Base-by-base conservation (phyloP, 192 early-diverging fungal species). In the Coemansia asiatica region DNA sequence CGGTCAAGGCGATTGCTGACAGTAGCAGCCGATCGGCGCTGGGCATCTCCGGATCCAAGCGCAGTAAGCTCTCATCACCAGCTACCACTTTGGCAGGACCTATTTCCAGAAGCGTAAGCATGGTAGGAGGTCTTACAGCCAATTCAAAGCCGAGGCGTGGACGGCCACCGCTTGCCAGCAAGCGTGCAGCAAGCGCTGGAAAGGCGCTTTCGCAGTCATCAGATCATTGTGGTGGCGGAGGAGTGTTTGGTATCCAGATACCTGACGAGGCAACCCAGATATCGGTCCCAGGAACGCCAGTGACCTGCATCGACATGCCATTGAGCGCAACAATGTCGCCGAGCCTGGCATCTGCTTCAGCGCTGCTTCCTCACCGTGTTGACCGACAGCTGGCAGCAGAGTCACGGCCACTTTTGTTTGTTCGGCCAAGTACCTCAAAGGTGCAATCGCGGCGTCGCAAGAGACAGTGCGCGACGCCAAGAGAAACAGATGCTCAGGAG, bases 301-400 rank as follows among this genome's bases (percentile, higher is more conserved):
- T 5, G 15, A 44, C 40, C 3, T 44, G 40, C 40, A 23, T 9
- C n/a, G 59, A 18, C 23, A 25, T 27, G 35, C 21, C 23, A 8
- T 9, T 38, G 15, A 21, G 15, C 4, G 56, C 12, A 28, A 23
- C 59, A 3, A 5, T 40, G 21, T 21, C 59, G 21, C 65, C 46
- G 9, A 25, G 59, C 15, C 16, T 53, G 23, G 31, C 68, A 19
- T 36, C 54, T 25, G 40, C 5, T 13, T 68, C 71, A 2, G 36
- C 69, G 18, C 47, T 75, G 31, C 33, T 74, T 6, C 73, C 78
- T 15, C 75, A 82, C 60, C 74, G 79, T 15, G 79, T 82, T 16
- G 79, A 82, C 38, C 66, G 79, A 19, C 79, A 82, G 67, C 47
- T 82, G 48, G 75, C 75, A 6, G 74, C 64, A 6, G 76, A 63